phyloP scores from a whole-genome alignment of 371 early-diverging fungal genomes.

The Dinochytrium kinnereticum region DNA sequence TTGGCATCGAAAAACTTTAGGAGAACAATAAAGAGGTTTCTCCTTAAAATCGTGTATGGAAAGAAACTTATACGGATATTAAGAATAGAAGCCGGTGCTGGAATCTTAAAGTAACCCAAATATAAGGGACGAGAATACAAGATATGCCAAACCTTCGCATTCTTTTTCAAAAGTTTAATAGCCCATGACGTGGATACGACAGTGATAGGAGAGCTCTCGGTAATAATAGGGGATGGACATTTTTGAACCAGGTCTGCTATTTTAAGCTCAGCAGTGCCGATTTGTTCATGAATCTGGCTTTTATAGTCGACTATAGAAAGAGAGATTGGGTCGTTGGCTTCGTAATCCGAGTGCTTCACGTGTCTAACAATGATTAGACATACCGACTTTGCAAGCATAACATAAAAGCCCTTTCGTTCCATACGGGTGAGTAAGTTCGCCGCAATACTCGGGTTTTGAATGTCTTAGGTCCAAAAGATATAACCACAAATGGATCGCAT shows the following conservation, averaged over 20 bases:
- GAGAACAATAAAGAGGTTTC: constrained; percentile 76
- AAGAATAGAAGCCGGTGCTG: not conserved
- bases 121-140: not conserved
- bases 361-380: constrained; percentile 31
- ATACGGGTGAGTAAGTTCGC: constrained; percentile 79
- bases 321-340: constrained; percentile 61
- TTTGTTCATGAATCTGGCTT: constrained; percentile 73
- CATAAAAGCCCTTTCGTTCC: constrained; percentile 62
- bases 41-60: constrained; percentile 56
- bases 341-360: constrained; percentile 49
- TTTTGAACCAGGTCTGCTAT: constrained; percentile 29
- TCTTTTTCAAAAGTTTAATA: not conserved
- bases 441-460: constrained; percentile 74
- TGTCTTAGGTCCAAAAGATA: constrained; percentile 71
- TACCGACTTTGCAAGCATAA: no score
- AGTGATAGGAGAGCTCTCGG: not conserved
- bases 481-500: constrained; percentile 86
- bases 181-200: not conserved
- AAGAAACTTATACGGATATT: constrained; percentile 16
- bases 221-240: constrained; percentile 5
- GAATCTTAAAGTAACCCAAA: not conserved
- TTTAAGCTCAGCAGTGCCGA: constrained; percentile 62
- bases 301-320: constrained; percentile 81
- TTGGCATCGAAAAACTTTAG: constrained; percentile 70
- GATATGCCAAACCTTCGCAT: not conserved